These are phyloP conservation scores for Eragrostis tef DNA, from an alignment of 202 grass and related monocot genomes.

Conservation along the genomic window DNA sequence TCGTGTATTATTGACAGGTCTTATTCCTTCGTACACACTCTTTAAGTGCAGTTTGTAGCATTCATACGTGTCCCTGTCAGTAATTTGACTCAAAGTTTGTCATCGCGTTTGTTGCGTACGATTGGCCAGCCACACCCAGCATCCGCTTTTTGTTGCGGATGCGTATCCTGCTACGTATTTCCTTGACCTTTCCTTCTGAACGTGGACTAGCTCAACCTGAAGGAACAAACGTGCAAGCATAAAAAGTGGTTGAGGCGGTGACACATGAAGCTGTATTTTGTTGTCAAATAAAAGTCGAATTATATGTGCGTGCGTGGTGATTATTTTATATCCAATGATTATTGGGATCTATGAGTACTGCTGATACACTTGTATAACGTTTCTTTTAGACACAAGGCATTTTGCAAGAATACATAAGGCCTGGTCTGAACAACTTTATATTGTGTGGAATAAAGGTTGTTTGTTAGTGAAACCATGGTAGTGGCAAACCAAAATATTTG, in stretches of 20 bases:
- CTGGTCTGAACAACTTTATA: not conserved
- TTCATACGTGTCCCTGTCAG: not conserved
- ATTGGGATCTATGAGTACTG: not conserved
- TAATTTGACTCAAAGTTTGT: not conserved
- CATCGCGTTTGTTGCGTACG: conserved; percentile 6
- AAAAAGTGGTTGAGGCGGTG: conserved; percentile 30
- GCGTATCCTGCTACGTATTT: not conserved
- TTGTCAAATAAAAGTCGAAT: conserved; percentile 17
- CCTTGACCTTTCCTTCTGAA: not conserved
- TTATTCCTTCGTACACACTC: not conserved
- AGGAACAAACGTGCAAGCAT: conserved; percentile 28
- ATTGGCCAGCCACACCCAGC: conserved; percentile 2
- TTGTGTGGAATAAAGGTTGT: not conserved
- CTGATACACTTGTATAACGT: not conserved
- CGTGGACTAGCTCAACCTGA: not conserved
- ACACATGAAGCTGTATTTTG: conserved; percentile 7
- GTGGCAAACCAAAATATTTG: conserved; percentile 2
- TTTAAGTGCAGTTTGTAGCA: not conserved
- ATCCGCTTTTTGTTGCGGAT: not conserved
- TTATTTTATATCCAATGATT: not conserved
- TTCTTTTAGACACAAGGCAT: not conserved
- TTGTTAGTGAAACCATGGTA: not conserved
- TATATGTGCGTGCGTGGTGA: not conserved
- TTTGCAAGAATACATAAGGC: too few relatives aligned
- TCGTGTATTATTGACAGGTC: not conserved